Percentiles rank a stretch among this genome's conserved stretches.
Evolutionary conservation across 208 protist species (phyloP).

Genomic region (Strigomonas galati): DNA sequence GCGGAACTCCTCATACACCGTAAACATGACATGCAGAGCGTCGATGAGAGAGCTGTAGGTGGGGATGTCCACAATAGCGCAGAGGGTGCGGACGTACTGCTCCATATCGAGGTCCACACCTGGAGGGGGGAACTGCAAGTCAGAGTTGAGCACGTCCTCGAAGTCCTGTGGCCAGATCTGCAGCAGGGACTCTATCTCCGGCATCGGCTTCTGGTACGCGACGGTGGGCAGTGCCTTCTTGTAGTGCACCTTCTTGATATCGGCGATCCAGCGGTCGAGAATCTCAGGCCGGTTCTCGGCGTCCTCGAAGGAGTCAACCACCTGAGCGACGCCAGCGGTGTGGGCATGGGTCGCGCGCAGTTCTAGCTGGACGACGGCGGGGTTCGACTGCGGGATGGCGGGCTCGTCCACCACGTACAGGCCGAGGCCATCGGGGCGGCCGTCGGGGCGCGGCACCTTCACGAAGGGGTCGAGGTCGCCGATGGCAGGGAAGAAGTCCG

Average conservation of each 20-base stretch:
- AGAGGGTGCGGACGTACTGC: conserved; percentile 93
- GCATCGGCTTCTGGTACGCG: conserved; percentile 95
- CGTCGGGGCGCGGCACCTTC: conserved; percentile 95
- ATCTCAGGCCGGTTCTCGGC: conserved; percentile 94
- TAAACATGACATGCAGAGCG: conserved; percentile 97
- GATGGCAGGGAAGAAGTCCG: conserved; percentile 97
- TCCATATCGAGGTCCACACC: conserved; percentile 93
- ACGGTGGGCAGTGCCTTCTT: conserved; percentile 95
- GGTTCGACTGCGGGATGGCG: conserved; percentile 94
- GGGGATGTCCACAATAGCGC: conserved; percentile 96
- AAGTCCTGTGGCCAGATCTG: conserved; percentile 95
- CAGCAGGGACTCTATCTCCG: conserved; percentile 94
- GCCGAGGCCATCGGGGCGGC: conserved; percentile 84
- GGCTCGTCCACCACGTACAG: conserved; percentile 96
- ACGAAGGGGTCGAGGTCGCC: conserved; percentile 97
- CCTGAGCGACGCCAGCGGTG: conserved; percentile 42
- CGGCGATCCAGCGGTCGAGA: conserved; percentile 94
- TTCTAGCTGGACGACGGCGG: conserved; percentile 90
- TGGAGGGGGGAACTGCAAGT: conserved; percentile 83
- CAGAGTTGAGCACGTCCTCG: conserved; percentile 93
- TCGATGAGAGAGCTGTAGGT: conserved; percentile 96
- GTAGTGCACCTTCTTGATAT: conserved; percentile 95
- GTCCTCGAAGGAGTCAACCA: conserved; percentile 94
- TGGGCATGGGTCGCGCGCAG: conserved; percentile 83
- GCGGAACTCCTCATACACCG: conserved; percentile 96